A percentile compares a stretch with the other conserved stretches of the same genome.
Conservation (phyloP, 306 rosid genomes). For the Mucuna pruriens region DNA sequence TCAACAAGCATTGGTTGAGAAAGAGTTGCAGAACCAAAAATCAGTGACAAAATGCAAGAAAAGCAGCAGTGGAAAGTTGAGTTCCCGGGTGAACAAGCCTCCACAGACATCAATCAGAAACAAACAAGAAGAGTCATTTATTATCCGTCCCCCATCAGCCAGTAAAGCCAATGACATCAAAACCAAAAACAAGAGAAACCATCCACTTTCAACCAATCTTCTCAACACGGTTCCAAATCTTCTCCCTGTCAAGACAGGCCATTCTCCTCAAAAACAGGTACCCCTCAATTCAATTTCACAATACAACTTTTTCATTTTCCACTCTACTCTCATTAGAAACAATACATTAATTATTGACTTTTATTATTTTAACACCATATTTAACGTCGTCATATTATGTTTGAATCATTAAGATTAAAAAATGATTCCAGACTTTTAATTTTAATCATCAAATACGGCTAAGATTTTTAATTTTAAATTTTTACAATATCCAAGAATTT, state of each 20-base stretch:
- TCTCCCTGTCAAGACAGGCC: constrained; percentile 50
- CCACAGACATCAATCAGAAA: constrained; percentile 53
- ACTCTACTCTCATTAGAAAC: not conserved
- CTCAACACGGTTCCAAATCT: constrained; percentile 56
- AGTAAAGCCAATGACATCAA: constrained; percentile 53
- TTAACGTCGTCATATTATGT: not conserved
- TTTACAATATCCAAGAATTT: not conserved
- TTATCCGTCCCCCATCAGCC: constrained; percentile 57
- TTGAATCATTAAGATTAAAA: not conserved
- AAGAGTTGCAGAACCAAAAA: constrained; percentile 36
- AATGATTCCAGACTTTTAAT: not conserved
- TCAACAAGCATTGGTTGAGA: constrained; percentile 32
- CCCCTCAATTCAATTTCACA: not conserved
- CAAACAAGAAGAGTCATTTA: constrained; percentile 76
- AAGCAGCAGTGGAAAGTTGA: constrained; percentile 36
- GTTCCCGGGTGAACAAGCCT: constrained; percentile 53
- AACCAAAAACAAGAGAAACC: constrained; percentile 63
- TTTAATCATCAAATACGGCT: not conserved
- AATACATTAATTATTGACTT: not conserved
- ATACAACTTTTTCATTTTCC: not conserved
- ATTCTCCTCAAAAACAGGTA: constrained; percentile 56
- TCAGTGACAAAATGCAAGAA: constrained; percentile 42
- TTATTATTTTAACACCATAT: not conserved
- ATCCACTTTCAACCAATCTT: constrained; percentile 60
- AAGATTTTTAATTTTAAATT: not conserved